Evolutionary conservation across 2,329 filamentous ascomycete species (phyloP).

Genomic region (Botrytis galanthina): DNA sequence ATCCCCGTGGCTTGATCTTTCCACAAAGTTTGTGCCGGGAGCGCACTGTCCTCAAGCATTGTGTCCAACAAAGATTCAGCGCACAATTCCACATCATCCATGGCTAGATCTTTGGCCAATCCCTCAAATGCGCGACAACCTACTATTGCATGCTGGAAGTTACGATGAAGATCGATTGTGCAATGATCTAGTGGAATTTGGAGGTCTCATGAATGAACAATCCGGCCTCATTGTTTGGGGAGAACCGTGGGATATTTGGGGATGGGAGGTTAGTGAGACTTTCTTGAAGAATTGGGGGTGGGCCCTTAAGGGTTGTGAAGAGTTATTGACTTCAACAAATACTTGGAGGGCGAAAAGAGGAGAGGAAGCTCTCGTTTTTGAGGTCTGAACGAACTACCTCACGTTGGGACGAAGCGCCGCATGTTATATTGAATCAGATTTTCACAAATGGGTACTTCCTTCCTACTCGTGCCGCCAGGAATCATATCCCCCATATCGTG

Average conservation of each 20-base stretch:
- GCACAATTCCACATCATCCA: conserved; percentile 41
- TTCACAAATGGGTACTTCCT: neutral
- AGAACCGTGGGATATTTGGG: conserved; percentile 42
- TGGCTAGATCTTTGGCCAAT: conserved; percentile 46
- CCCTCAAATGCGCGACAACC: conserved; percentile 41
- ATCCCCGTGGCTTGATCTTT: conserved; percentile 36
- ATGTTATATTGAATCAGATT: neutral
- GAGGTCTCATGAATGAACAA: conserved; percentile 40
- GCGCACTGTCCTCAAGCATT: conserved; percentile 39
- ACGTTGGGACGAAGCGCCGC: neutral
- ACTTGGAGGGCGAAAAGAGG: conserved; percentile 39
- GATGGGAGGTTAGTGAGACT: conserved; percentile 45
- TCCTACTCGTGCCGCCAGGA: neutral
- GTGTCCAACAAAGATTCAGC: conserved; percentile 44
- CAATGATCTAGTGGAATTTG: conserved; percentile 43
- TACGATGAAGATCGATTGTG: conserved; percentile 47
- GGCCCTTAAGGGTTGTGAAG: conserved; percentile 35
- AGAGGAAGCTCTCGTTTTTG: conserved; percentile 31
- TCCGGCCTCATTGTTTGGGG: conserved; percentile 40
- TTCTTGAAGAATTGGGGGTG: conserved; percentile 43
- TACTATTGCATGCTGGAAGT: conserved; percentile 40
- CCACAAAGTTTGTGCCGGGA: conserved; percentile 35
- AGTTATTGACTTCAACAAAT: conserved; percentile 40
- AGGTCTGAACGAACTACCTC: neutral
- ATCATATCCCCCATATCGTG: neutral